Percentiles rank a stretch among this genome's conserved stretches.
Conservation (phyloP, 768 basidiomycete species). For the Dacryopinax spathularia region DNA sequence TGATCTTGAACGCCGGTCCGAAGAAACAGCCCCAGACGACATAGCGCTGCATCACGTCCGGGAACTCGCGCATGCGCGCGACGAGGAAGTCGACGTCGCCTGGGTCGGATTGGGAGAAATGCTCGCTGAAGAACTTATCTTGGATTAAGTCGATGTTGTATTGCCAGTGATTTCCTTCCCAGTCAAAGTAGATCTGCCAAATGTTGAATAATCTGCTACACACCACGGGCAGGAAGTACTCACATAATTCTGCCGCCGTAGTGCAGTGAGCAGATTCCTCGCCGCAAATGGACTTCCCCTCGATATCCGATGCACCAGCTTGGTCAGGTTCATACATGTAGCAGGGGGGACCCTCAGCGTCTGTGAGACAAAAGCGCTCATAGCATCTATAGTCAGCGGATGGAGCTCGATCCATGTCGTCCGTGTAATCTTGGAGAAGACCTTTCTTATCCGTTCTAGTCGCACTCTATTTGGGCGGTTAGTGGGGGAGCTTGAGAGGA, state of each 20-base stretch:
- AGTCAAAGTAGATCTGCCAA: slow-evolving; percentile 46
- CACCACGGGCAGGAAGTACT: slow-evolving; percentile 16
- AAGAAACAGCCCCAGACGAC: slow-evolving; percentile 60
- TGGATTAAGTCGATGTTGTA: slow-evolving; percentile 46
- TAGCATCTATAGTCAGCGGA: slow-evolving; percentile 42
- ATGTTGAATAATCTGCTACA: background rate
- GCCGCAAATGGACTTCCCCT: slow-evolving; percentile 60
- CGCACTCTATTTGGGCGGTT: slow-evolving; percentile 24
- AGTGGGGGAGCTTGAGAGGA: slow-evolving; percentile 42
- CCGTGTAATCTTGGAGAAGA: slow-evolving; percentile 44
- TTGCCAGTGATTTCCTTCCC: slow-evolving; percentile 51
- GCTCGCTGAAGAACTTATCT: slow-evolving; percentile 37
- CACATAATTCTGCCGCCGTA: slow-evolving; percentile 51
- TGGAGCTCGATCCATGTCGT: slow-evolving; percentile 56
- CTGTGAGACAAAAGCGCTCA: slow-evolving; percentile 46
- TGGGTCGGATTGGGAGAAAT: slow-evolving; percentile 36
- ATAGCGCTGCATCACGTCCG: slow-evolving; percentile 51
- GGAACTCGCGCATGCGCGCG: slow-evolving; percentile 43
- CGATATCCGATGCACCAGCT: slow-evolving; percentile 42
- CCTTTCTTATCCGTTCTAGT: slow-evolving; percentile 27
- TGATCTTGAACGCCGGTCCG: slow-evolving; percentile 62
- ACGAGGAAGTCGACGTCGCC: slow-evolving; percentile 49
- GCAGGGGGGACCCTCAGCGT: slow-evolving; percentile 47
- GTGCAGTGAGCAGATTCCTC: slow-evolving; percentile 45
- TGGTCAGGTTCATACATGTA: slow-evolving; percentile 39